phyloP scores from a whole-genome alignment of 331 rosid species.

The Acacia pycnantha region DNA sequence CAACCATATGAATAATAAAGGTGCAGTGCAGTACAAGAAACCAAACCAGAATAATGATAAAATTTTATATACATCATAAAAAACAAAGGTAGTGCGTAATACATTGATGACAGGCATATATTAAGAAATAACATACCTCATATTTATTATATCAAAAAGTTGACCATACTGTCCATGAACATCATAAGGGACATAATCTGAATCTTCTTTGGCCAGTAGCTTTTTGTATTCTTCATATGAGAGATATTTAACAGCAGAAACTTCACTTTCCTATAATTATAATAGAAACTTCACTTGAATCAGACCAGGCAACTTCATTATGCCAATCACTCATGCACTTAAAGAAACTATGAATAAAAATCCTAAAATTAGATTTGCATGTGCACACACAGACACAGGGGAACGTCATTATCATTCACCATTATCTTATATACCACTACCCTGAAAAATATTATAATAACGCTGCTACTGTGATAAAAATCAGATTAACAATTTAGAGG shows the following conservation, averaged over 20 bases:
- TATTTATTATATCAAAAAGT: conserved; percentile 72
- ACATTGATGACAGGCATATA: conserved; percentile 9
- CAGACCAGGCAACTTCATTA: conserved; percentile 18
- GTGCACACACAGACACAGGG: background rate
- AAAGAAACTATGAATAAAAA: conserved; percentile 8
- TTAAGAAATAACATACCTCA: conserved; percentile 48
- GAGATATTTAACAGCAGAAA: conserved; percentile 88
- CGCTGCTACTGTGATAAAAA: background rate
- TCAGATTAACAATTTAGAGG: background rate
- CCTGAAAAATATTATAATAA: background rate
- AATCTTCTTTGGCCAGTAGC: conserved; percentile 68
- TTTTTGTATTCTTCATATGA: conserved; percentile 67
- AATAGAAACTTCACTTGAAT: conserved; percentile 4
- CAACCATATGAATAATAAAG: background rate
- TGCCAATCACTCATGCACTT: conserved; percentile 6
- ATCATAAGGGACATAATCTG: conserved; percentile 72
- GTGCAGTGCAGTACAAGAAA: conserved; percentile 2
- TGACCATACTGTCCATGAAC: conserved; percentile 72
- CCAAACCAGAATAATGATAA: background rate
- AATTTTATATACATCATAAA: background rate
- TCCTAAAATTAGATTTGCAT: conserved; percentile 20
- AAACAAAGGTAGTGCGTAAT: background rate
- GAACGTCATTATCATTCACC: background rate
- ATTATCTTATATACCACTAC: conserved; percentile 16
- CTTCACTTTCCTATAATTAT: conserved; percentile 72